Base-by-base conservation (phyloP, 164 flowering plant genomes). In the Litsea cubeba region DNA sequence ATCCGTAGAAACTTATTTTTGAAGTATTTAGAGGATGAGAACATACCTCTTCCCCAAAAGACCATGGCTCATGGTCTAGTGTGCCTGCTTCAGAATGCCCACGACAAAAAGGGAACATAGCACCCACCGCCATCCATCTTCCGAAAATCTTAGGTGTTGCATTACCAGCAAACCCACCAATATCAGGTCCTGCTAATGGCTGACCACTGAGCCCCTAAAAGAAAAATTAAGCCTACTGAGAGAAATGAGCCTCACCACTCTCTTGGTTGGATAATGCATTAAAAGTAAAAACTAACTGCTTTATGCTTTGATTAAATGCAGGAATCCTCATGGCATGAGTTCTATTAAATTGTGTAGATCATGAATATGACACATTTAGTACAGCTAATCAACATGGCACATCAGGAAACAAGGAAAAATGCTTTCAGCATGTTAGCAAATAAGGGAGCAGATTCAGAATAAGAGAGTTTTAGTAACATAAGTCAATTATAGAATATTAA, bases 161-260 rank as follows among this genome's bases (percentile, higher is more conserved):
- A 89, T 95, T 85, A 65, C 97, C 99, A 78, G 85, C 94, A 85
- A 92, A 95, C 40, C 98, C 99, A 85, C 99, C 99, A 81, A 95
- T 88, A 85, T 95, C 99, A 75, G 99, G 97, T 65, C 97, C 99
- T 68, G 97, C 86, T 54, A 92, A 82, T 62, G 97, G 97, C 81
- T 95, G 97, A 77, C 99, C 98, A 79, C 98, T 95, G 62, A 95
- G 92, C 60, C 97, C 94, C 97, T 95, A 80, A 49, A 71, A 11
- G 66, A 12, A 70, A 77, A 69, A 50, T 40, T 40, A 40, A 24
- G 65, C 54, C n/a, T 20, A 62, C 54, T 35, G 64, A 25, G 22
- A 54, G 20, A 72, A 40, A 63, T 24, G 46, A 46, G 24, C 14
- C 12, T 46, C 46, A 26, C 11, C 46, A 40, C 46, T 40, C 11